These are phyloP conservation scores for Oryza meyeriana DNA, from an alignment of 176 grass and related monocot species.

Conservation along the genomic window DNA sequence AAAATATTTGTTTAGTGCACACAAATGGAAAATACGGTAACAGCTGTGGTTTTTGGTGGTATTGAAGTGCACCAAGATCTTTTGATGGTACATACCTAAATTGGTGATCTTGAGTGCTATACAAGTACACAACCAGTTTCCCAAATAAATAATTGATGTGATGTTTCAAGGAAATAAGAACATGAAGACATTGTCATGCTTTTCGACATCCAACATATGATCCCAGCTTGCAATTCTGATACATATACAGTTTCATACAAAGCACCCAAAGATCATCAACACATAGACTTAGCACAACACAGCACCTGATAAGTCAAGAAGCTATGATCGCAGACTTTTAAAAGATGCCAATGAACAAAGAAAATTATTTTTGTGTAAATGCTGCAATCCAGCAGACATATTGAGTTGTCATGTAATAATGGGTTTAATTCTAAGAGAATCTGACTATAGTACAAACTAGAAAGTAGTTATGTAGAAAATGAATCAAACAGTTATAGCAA, in stretches of 20 bases:
- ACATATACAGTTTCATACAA: neutral
- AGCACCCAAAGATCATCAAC: constrained; percentile 14
- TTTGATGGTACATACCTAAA: neutral
- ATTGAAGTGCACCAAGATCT: neutral
- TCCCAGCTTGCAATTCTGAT: neutral
- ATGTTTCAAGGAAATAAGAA: constrained; percentile 6
- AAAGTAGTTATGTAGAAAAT: neutral
- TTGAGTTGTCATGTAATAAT: neutral
- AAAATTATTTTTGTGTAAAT: neutral
- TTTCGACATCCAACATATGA: neutral
- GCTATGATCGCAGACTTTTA: neutral
- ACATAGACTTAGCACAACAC: neutral
- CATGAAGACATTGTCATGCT: neutral
- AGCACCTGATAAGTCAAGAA: neutral
- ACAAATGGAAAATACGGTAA: neutral
- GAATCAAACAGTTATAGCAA: neutral
- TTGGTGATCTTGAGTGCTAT: too few species aligned
- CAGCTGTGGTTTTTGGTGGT: neutral
- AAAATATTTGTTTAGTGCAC: too few species aligned
- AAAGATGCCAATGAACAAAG: neutral
- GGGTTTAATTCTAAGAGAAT: neutral
- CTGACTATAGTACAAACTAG: neutral
- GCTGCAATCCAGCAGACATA: neutral
- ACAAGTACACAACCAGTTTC: too few species aligned
- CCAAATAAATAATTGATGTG: neutral